A percentile compares a stretch with the other conserved stretches of the same genome.
Conservation (phyloP, 805 yeast genomes). For the Sugiyamaella americana region DNA sequence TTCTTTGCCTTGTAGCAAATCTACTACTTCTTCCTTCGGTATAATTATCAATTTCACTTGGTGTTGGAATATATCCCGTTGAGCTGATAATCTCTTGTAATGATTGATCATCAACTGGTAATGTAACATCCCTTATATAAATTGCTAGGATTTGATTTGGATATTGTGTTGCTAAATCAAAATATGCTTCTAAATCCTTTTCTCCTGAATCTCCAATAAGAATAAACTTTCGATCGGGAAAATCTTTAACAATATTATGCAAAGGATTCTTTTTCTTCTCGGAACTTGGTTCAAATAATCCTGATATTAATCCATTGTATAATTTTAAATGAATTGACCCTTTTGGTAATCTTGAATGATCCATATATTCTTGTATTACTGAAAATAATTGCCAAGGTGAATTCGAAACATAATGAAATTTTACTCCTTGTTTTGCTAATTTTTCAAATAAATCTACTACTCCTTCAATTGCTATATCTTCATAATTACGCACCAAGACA, state of each 20-base stretch:
- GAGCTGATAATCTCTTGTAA: slow-evolving; percentile 25
- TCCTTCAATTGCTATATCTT: slow-evolving; percentile 66
- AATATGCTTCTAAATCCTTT: slow-evolving; percentile 87
- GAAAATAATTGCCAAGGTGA: slow-evolving; percentile 87
- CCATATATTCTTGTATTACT: slow-evolving; percentile 52
- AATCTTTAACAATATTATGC: slow-evolving; percentile 58
- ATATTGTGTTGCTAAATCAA: slow-evolving; percentile 52
- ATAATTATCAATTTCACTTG: slow-evolving; percentile 22
- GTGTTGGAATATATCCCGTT: slow-evolving; percentile 28
- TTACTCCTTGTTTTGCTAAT: slow-evolving; percentile 42
- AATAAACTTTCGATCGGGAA: slow-evolving; percentile 70
- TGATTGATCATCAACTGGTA: slow-evolving; percentile 27
- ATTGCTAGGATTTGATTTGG: slow-evolving; percentile 69
- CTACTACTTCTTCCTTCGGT: background rate
- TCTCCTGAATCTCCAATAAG: slow-evolving; percentile 96
- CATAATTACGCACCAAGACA: slow-evolving; percentile 60
- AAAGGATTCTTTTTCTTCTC: slow-evolving; percentile 70
- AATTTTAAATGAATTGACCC: slow-evolving; percentile 87
- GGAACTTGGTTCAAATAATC: slow-evolving; percentile 80
- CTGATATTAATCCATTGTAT: slow-evolving; percentile 72
- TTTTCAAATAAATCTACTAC: slow-evolving; percentile 65
- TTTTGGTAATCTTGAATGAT: slow-evolving; percentile 52
- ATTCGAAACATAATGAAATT: slow-evolving; percentile 92
- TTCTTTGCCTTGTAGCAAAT: background rate
- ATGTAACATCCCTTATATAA: slow-evolving; percentile 66